Percentiles rank a stretch among this genome's conserved stretches.
Evolutionary conservation across 2,329 filamentous ascomycete species (phyloP).

Genomic region (Penicillium occitanis): DNA sequence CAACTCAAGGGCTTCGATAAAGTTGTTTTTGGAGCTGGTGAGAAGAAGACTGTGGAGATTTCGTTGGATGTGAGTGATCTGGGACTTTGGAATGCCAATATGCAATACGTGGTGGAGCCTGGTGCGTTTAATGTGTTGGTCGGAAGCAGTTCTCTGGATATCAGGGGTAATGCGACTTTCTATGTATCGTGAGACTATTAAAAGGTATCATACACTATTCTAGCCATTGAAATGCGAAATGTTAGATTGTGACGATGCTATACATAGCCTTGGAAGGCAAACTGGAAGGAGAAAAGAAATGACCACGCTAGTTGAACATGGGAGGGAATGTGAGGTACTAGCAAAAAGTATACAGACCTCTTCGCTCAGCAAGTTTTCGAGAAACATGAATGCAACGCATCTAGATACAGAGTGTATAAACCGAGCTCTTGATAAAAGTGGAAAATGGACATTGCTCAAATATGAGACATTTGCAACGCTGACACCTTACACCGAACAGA

Average conservation of each 20-base stretch:
- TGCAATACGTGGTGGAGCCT: constrained; percentile 73
- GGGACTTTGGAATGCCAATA: constrained; percentile 58
- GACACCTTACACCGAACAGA: constrained; percentile 4
- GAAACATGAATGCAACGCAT: constrained; percentile 4
- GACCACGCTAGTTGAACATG: constrained; percentile 1
- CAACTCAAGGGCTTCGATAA: constrained; percentile 68
- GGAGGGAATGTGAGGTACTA: constrained; percentile 8
- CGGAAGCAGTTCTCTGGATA: constrained; percentile 51
- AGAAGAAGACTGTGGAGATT: constrained; percentile 56
- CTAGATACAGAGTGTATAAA: constrained; percentile 2
- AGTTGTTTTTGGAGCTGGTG: constrained; percentile 59
- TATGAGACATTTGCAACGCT: background rate
- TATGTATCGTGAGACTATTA: constrained; percentile 25
- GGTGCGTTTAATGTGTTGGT: constrained; percentile 65
- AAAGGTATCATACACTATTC: background rate
- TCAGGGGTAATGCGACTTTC: constrained; percentile 35
- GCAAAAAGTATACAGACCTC: constrained; percentile 12
- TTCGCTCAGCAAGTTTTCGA: background rate
- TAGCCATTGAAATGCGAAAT: background rate
- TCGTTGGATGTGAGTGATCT: constrained; percentile 52
- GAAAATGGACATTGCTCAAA: background rate
- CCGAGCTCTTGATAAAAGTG: background rate
- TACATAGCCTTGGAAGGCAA: background rate
- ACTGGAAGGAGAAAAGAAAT: constrained; percentile 1
- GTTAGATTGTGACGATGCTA: constrained; percentile 7